These are phyloP conservation scores for Cutaneotrichosporon mucoides DNA, from an alignment of 1,284 basidiomycete species.

Conservation along the genomic window DNA sequence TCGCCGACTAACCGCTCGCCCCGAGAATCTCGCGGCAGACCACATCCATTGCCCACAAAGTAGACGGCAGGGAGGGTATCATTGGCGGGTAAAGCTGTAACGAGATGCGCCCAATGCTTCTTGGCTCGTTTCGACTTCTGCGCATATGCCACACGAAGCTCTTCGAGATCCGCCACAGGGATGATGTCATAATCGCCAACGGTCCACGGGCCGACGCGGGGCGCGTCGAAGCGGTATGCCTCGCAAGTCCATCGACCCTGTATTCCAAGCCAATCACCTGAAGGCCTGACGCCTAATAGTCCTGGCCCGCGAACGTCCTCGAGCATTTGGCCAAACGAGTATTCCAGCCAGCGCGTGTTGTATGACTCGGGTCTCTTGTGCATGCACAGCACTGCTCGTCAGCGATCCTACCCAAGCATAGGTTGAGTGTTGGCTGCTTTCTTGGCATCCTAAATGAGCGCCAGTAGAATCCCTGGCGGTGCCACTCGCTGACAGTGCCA, in stretches of 20 bases:
- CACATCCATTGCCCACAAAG: background rate
- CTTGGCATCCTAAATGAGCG: too few relatives aligned
- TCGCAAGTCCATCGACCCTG: background rate
- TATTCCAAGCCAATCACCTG: background rate
- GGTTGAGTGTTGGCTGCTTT: too few relatives aligned
- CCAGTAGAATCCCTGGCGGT: too few relatives aligned
- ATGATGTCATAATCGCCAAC: background rate
- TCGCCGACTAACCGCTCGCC: background rate
- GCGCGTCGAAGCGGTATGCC: background rate
- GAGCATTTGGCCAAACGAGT: background rate
- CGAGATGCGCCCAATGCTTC: too few relatives aligned
- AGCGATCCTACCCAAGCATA: background rate
- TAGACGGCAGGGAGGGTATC: background rate
- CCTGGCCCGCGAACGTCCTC: background rate
- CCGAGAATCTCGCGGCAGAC: background rate
- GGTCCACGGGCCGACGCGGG: background rate
- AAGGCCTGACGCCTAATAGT: background rate
- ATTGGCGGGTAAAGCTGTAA: background rate
- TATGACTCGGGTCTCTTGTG: background rate
- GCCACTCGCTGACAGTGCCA: background rate
- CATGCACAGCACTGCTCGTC: background rate
- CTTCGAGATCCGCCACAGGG: background rate
- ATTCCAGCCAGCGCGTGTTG: background rate
- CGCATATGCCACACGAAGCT: background rate
- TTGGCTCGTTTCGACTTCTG: background rate